phyloP scores from a whole-genome alignment of 2,329 filamentous ascomycete genomes.

The Talaromyces sp. region DNA sequence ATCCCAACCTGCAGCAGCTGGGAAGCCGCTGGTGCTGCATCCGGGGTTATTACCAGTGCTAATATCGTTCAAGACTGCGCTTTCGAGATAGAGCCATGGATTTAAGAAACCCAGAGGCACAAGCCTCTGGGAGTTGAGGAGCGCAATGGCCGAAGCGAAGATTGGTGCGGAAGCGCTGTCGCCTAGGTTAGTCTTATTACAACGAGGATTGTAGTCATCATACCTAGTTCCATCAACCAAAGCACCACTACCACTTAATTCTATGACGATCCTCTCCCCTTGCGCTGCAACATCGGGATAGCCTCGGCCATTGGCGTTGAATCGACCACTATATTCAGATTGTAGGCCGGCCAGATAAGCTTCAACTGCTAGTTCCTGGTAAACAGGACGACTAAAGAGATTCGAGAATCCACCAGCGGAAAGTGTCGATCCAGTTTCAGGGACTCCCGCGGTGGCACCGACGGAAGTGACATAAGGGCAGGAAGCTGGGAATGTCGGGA shows the following conservation, averaged over 20 bases:
- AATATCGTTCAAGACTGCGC: constrained; percentile 48
- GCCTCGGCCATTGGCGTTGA: constrained; percentile 53
- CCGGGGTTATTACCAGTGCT: constrained; percentile 46
- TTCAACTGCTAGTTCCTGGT: constrained; percentile 42
- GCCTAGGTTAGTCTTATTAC: neutral
- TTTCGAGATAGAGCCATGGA: constrained; percentile 55
- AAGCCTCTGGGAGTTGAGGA: constrained; percentile 62
- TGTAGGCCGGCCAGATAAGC: constrained; percentile 39
- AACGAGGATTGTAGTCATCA: neutral
- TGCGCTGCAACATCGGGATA: constrained; percentile 62
- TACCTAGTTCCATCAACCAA: constrained; percentile 35
- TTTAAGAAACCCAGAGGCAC: constrained; percentile 57
- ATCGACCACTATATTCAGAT: constrained; percentile 39
- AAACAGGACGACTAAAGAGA: constrained; percentile 42
- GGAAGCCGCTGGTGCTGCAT: constrained; percentile 32
- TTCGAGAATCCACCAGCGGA: constrained; percentile 49
- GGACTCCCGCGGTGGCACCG: constrained; percentile 36
- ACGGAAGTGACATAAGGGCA: constrained; percentile 54
- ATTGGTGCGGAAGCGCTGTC: constrained; percentile 54
- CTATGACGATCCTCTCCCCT: constrained; percentile 3
- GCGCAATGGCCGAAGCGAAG: constrained; percentile 56
- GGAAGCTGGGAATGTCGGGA: constrained; percentile 47
- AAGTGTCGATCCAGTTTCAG: constrained; percentile 22
- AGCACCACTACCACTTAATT: constrained; percentile 24
- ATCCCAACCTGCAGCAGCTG: constrained; percentile 28